A percentile compares a stretch with the other conserved stretches of the same genome.
Evolutionary conservation across 1,284 basidiomycete species (phyloP).

Genomic region (Cystobasidium sp.): DNA sequence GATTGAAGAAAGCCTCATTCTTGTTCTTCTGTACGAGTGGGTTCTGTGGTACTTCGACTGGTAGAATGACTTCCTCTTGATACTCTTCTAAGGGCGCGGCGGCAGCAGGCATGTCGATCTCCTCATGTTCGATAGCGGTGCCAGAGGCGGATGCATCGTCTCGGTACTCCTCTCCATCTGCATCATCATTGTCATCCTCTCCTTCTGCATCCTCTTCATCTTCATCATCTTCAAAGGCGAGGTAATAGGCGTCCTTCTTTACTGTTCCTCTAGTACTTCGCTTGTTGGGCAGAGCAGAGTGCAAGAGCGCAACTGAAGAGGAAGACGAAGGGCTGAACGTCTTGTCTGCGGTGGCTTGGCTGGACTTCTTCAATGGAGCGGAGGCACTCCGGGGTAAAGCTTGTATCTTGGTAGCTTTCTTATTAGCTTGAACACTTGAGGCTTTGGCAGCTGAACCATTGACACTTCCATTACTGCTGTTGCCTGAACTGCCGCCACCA

Average conservation of each 20-base stretch:
- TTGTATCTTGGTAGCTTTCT: neutral
- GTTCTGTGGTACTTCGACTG: neutral
- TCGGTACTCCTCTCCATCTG: conserved; percentile 21
- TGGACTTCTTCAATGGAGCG: neutral
- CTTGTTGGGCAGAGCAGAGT: neutral
- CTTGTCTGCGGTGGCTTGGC: neutral
- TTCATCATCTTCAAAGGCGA: conserved; percentile 3
- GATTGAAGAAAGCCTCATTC: neutral
- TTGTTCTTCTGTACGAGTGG: conserved; percentile 25
- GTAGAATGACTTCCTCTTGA: neutral
- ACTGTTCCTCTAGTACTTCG: conserved; percentile 16
- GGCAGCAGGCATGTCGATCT: neutral
- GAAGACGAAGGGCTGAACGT: conserved; percentile 4
- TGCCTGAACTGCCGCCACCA: conserved; percentile 1
- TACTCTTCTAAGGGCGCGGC: neutral
- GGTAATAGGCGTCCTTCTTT: conserved; percentile 1
- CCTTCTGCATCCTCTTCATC: conserved; percentile 20
- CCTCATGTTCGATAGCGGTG: neutral
- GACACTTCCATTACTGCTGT: conserved; percentile 14
- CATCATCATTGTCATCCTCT: conserved; percentile 18
- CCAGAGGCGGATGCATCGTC: neutral
- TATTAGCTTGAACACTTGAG: neutral
- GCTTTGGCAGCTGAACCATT: conserved; percentile 9
- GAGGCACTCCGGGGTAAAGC: neutral
- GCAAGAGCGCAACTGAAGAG: neutral